A percentile compares a stretch with the other conserved stretches of the same genome.
phyloP scores from a whole-genome alignment of 352 stramenopile species.

The Globisporangium perplexum region DNA sequence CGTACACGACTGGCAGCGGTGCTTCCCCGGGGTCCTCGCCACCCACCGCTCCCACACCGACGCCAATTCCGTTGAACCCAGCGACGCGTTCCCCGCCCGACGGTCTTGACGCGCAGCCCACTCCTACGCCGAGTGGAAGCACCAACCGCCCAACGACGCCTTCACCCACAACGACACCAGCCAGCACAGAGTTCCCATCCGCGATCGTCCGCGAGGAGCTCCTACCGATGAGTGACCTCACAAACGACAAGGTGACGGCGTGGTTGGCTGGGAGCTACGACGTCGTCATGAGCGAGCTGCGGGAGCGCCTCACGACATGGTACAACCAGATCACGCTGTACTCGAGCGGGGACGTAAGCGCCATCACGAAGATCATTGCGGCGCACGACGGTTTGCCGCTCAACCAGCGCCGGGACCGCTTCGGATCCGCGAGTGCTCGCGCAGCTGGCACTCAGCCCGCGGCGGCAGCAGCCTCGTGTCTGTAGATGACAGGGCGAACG shows the following conservation, averaged over 20 bases:
- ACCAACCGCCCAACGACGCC: not conserved
- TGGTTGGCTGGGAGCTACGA: not conserved
- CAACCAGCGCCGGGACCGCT: not conserved
- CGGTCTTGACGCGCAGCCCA: not conserved
- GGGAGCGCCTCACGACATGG: not conserved
- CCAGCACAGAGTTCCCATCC: not conserved
- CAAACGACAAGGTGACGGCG: not conserved
- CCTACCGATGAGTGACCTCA: not conserved
- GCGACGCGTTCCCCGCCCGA: too few species aligned
- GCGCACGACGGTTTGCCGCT: not conserved
- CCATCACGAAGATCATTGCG: not conserved
- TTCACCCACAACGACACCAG: not conserved
- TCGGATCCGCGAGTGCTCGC: not conserved
- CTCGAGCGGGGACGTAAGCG: not conserved
- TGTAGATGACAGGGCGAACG: not conserved
- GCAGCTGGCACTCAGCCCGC: not conserved
- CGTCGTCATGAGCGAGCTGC: not conserved
- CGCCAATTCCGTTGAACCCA: not conserved
- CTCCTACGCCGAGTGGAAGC: not conserved
- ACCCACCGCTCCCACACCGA: not conserved
- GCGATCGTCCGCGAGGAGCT: not conserved
- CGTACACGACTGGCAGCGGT: conserved; percentile 1
- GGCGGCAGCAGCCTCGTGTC: conserved; percentile 3
- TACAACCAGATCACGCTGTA: not conserved
- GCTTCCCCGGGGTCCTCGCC: too few species aligned